These are phyloP conservation scores for Xylaria multiplex DNA, from an alignment of 2,329 filamentous ascomycete species.

Conservation along the genomic window DNA sequence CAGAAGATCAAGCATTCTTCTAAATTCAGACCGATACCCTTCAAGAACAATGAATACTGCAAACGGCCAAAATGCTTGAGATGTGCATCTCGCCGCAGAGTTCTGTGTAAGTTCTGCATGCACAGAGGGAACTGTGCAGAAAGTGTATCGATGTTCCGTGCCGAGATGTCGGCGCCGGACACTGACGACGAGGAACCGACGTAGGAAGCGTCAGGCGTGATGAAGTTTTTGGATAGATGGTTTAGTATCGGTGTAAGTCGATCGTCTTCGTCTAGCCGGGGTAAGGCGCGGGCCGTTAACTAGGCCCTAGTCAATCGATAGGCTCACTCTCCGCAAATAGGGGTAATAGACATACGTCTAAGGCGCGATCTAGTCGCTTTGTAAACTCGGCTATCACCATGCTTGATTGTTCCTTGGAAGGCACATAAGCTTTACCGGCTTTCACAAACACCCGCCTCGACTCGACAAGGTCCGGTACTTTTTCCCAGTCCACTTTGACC, in stretches of 20 bases:
- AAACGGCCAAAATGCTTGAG: slow-evolving; percentile 93
- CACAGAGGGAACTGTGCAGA: slow-evolving; percentile 88
- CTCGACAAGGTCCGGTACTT: slow-evolving; percentile 90
- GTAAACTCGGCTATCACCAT: slow-evolving; percentile 92
- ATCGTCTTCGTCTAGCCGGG: slow-evolving; percentile 95
- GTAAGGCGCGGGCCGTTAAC: slow-evolving; percentile 89
- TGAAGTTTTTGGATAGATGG: slow-evolving; percentile 94
- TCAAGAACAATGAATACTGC: slow-evolving; percentile 96
- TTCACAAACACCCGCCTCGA: slow-evolving; percentile 78
- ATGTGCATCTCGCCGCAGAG: slow-evolving; percentile 86
- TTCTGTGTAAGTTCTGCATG: slow-evolving; percentile 91
- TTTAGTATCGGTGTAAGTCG: slow-evolving; percentile 75
- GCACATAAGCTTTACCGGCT: slow-evolving; percentile 89
- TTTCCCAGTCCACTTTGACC: slow-evolving; percentile 97
- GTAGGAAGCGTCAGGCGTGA: slow-evolving; percentile 88
- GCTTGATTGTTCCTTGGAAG: slow-evolving; percentile 83
- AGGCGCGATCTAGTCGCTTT: slow-evolving; percentile 77
- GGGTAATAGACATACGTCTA: slow-evolving; percentile 70
- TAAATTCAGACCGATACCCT: slow-evolving; percentile 91
- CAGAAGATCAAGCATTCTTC: slow-evolving; percentile 94
- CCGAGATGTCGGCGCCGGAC: slow-evolving; percentile 77
- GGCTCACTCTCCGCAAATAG: slow-evolving; percentile 16
- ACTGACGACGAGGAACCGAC: slow-evolving; percentile 71
- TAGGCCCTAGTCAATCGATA: slow-evolving; percentile 49
- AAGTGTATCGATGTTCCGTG: slow-evolving; percentile 81